Evolutionary conservation across 108 stramenopile species (phyloP).

Genomic region (Skeletonema menzelii): DNA sequence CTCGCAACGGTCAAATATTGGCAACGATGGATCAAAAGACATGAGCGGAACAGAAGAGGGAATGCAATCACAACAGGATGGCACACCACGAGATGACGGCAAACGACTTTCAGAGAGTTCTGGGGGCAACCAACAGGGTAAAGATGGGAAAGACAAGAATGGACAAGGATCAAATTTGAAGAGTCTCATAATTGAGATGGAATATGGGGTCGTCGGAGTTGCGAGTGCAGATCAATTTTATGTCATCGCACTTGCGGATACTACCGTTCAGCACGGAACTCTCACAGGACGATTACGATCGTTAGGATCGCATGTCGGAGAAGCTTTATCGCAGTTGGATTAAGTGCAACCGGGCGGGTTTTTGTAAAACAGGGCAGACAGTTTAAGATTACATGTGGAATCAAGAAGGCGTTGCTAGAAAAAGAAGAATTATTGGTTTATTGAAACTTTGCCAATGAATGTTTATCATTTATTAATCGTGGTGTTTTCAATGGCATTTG

Average conservation of each 20-base stretch:
- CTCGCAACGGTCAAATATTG: slow-evolving; percentile 52
- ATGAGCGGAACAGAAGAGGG: not conserved
- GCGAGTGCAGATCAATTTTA: slow-evolving; percentile 64
- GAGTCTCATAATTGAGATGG: slow-evolving; percentile 50
- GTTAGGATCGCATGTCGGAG: slow-evolving; percentile 69
- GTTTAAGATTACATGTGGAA: not conserved
- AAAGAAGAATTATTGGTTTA: no score
- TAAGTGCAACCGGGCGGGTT: no score
- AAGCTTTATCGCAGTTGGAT: slow-evolving; percentile 68
- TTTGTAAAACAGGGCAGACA: no score
- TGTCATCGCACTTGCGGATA: slow-evolving; percentile 75
- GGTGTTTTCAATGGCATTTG: slow-evolving; percentile 32
- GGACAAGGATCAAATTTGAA: slow-evolving; percentile 46
- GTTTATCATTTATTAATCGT: slow-evolving; percentile 33
- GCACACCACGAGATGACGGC: not conserved
- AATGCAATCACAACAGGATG: not conserved
- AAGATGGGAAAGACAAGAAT: slow-evolving; percentile 28
- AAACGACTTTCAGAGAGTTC: slow-evolving; percentile 6
- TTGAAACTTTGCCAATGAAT: slow-evolving; percentile 13
- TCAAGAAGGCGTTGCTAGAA: not conserved
- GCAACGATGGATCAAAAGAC: slow-evolving; percentile 30
- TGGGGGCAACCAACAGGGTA: not conserved
- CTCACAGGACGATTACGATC: slow-evolving; percentile 69
- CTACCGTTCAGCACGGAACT: slow-evolving; percentile 67
- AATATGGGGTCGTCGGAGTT: slow-evolving; percentile 64